Conservation (phyloP, 2,329 filamentous ascomycete genomes). For the Colletotrichum camelliae region DNA sequence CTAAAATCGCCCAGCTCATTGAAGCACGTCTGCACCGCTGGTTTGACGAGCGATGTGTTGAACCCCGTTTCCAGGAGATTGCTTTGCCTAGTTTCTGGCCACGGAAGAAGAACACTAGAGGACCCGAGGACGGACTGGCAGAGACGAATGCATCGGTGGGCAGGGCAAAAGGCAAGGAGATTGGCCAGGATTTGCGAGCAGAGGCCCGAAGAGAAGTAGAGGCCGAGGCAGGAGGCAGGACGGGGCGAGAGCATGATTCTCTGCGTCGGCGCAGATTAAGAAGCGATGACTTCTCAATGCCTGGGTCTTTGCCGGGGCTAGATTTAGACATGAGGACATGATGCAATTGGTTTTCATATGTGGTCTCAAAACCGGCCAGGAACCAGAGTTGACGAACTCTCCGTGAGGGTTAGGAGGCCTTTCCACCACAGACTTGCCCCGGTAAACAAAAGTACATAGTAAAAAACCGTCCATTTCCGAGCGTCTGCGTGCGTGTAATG, state of each 20-base stretch:
- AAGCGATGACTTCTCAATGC: constrained; percentile 48
- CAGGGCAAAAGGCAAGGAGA: constrained; percentile 60
- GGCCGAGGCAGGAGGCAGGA: constrained; percentile 44
- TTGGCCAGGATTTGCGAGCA: constrained; percentile 54
- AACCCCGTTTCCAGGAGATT: constrained; percentile 87
- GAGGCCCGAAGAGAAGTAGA: constrained; percentile 54
- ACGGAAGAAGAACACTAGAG: constrained; percentile 80
- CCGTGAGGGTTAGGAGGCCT: constrained; percentile 74
- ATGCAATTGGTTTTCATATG: neutral
- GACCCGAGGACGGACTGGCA: constrained; percentile 65
- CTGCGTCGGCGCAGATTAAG: constrained; percentile 45
- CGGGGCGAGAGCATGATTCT: constrained; percentile 40
- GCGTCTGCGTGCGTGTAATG: neutral
- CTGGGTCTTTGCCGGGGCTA: constrained; percentile 50
- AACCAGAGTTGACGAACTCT: constrained; percentile 59
- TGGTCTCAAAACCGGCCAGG: neutral
- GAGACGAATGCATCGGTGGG: constrained; percentile 54
- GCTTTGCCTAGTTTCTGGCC: constrained; percentile 85
- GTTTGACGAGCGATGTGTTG: constrained; percentile 88
- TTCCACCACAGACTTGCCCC: constrained; percentile 77
- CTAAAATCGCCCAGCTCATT: constrained; percentile 85
- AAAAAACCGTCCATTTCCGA: constrained; percentile 72
- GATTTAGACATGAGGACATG: constrained; percentile 31
- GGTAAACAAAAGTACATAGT: constrained; percentile 77
- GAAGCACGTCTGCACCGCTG: constrained; percentile 81